Evolutionary conservation across 2,329 filamentous ascomycete species (phyloP).

Genomic region (Colletotrichum destructivum): DNA sequence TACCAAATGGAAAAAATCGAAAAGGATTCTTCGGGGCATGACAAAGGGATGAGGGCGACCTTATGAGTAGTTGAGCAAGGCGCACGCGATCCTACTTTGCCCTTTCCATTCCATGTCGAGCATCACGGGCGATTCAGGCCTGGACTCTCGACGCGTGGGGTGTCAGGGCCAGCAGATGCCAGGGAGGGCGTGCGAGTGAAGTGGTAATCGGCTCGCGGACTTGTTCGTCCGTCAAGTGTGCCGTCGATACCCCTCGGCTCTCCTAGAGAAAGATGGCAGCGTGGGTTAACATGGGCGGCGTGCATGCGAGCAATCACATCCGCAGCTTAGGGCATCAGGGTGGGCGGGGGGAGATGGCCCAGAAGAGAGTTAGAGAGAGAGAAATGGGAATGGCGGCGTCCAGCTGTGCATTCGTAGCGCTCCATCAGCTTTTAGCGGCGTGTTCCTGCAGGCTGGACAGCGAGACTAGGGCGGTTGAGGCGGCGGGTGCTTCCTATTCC

Average conservation of each 20-base stretch:
- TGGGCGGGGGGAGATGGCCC: neutral
- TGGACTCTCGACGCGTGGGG: neutral
- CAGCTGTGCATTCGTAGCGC: neutral
- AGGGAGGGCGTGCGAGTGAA: no score
- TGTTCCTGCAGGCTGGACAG: conserved; percentile 8
- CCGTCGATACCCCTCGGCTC: neutral
- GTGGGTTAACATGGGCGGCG: neutral
- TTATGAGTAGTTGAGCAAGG: neutral
- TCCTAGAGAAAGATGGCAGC: neutral
- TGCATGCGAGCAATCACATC: neutral
- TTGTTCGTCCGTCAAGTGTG: neutral
- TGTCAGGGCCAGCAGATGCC: no score
- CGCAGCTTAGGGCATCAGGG: neutral
- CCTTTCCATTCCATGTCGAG: neutral
- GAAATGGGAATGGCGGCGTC: conserved; percentile 3
- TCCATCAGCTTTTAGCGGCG: conserved; percentile 17
- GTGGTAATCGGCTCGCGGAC: neutral
- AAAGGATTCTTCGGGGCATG: neutral
- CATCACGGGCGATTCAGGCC: conserved; percentile 14
- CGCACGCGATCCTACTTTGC: conserved; percentile 5
- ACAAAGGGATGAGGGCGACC: conserved; percentile 1
- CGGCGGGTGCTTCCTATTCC: neutral
- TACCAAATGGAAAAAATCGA: no score
- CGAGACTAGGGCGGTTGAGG: neutral
- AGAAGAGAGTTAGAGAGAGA: neutral